Evolutionary conservation across 2,329 filamentous ascomycete species (phyloP).

Genomic region (Pyricularia grisea): DNA sequence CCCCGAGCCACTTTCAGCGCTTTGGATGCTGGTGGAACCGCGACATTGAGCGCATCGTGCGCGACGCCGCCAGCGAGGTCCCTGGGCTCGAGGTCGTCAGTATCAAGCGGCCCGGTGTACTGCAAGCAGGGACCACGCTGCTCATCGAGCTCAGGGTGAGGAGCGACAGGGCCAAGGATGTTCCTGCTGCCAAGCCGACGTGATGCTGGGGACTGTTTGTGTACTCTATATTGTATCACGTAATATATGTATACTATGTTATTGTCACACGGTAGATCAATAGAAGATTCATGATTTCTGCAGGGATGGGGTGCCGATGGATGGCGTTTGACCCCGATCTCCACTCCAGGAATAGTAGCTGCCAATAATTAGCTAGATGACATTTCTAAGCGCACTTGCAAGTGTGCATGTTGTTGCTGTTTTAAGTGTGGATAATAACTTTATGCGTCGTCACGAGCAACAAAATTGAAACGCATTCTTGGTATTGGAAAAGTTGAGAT

Average conservation of each 20-base stretch:
- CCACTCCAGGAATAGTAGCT: not conserved
- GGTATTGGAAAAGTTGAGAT: not conserved
- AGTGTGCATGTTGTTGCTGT: not conserved
- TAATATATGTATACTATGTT: not conserved
- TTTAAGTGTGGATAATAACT: not conserved
- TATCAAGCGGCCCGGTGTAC: constrained; percentile 39
- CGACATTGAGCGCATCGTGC: constrained; percentile 46
- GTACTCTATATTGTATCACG: not conserved
- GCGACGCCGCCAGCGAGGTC: constrained; percentile 33
- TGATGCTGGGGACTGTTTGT: not conserved
- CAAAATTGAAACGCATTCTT: not conserved
- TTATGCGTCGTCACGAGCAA: not conserved
- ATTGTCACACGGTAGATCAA: not conserved
- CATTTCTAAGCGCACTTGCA: not conserved
- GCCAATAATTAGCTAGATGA: not conserved
- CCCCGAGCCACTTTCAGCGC: constrained; percentile 43
- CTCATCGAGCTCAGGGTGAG: constrained; percentile 45
- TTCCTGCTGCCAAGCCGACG: not conserved
- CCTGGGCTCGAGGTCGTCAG: constrained; percentile 48
- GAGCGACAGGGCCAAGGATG: not conserved
- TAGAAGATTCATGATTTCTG: not conserved
- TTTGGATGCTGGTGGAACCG: constrained; percentile 64
- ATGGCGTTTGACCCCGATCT: not conserved
- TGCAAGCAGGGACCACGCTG: constrained; percentile 48
- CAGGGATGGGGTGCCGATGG: not conserved